A percentile compares a stretch with the other conserved stretches of the same genome.
Conservation (phyloP, 2,329 filamentous ascomycete genomes). For the Davidsoniella virescens region DNA sequence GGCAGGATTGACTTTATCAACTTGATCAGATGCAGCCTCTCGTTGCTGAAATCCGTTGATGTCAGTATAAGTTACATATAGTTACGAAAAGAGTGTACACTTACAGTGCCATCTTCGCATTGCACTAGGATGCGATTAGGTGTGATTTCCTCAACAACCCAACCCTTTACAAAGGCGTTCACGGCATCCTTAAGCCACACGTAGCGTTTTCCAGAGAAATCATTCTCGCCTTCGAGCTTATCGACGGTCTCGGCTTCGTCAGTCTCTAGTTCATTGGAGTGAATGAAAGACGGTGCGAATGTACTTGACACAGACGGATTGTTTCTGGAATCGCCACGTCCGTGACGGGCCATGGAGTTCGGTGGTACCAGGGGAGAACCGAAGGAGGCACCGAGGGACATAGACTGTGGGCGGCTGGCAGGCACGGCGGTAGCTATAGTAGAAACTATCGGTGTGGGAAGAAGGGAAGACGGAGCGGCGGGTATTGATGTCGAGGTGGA, state of each 20-base stretch:
- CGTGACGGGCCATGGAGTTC: conserved; percentile 23
- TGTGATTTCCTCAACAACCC: conserved; percentile 69
- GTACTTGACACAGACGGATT: conserved; percentile 54
- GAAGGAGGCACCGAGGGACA: conserved; percentile 25
- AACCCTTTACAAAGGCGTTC: conserved; percentile 78
- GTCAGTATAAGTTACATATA: background rate
- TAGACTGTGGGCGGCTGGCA: conserved; percentile 5
- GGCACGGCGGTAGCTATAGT: background rate
- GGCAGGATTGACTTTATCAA: conserved; percentile 97
- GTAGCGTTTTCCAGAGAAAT: conserved; percentile 97
- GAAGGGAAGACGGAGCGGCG: background rate
- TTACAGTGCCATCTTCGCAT: conserved; percentile 78
- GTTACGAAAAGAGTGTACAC: conserved; percentile 19
- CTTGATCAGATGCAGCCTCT: conserved; percentile 68
- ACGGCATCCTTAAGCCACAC: conserved; percentile 88
- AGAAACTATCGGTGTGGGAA: background rate
- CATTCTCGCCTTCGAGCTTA: conserved; percentile 90
- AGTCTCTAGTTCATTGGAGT: conserved; percentile 55
- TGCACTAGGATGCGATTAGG: conserved; percentile 63
- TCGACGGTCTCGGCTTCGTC: conserved; percentile 37
- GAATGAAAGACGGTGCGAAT: conserved; percentile 94
- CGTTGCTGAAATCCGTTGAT: conserved; percentile 46
- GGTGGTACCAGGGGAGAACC: conserved; percentile 26
- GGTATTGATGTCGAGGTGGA: background rate
- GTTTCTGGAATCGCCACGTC: conserved; percentile 45